phyloP scores from a whole-genome alignment of 192 early-diverging fungal species.

The Mortierella alpina region DNA sequence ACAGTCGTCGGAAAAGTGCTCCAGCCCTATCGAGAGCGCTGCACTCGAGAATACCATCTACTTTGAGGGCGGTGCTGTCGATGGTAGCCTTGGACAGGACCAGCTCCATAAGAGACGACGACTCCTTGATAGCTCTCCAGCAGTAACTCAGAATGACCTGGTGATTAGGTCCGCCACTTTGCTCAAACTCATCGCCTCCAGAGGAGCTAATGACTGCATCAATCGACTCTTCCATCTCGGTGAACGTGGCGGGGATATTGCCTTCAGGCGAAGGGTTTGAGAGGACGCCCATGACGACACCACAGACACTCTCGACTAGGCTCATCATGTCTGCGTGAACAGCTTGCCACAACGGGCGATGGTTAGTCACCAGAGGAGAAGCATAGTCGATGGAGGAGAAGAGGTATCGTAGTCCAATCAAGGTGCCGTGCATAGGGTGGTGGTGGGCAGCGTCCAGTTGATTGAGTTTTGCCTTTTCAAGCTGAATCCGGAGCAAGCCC shows the following conservation, averaged over 20 bases:
- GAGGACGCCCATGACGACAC: conserved; percentile 74
- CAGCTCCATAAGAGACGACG: conserved; percentile 60
- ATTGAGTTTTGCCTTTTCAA: conserved; percentile 58
- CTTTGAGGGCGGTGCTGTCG: conserved; percentile 26
- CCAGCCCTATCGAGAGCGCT: conserved; percentile 49
- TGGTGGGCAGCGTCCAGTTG: conserved; percentile 63
- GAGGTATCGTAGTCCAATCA: conserved; percentile 68
- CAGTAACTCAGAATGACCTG: conserved; percentile 91
- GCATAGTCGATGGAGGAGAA: conserved; percentile 71
- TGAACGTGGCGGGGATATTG: conserved; percentile 84
- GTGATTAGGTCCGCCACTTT: conserved; percentile 69
- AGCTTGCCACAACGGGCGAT: conserved; percentile 61
- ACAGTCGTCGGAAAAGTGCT: conserved; percentile 63
- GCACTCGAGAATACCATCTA: conserved; percentile 29
- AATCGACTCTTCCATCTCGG: conserved; percentile 72
- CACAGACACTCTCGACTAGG: conserved; percentile 65
- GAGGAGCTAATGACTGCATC: conserved; percentile 59
- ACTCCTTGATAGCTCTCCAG: conserved; percentile 93
- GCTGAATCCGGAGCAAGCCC: conserved; percentile 60
- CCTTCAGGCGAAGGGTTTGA: conserved; percentile 90
- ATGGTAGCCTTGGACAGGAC: conserved; percentile 48
- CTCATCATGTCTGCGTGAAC: conserved; percentile 59
- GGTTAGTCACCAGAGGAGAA: conserved; percentile 52
- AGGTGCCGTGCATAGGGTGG: conserved; percentile 67
- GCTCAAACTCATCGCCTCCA: conserved; percentile 56